phyloP scores from a whole-genome alignment of 176 grass and related monocot species.

The Oryza rufipogon region DNA sequence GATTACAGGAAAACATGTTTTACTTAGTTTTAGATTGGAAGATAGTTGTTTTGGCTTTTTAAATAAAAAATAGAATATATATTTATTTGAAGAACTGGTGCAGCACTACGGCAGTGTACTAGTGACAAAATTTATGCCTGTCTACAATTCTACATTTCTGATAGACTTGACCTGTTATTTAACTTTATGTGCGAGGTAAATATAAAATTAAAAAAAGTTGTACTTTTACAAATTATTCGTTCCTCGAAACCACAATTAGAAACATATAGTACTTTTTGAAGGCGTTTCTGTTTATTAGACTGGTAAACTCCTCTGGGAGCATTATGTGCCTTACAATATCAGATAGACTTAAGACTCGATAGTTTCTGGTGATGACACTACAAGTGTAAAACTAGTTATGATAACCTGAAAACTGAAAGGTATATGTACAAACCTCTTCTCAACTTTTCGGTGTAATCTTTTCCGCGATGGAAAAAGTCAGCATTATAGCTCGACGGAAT shows the following conservation, averaged over 20 bases:
- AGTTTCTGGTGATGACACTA: neutral
- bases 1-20: neutral
- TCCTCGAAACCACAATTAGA: neutral
- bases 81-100: neutral
- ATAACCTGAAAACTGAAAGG: neutral
- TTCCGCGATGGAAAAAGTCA: constrained; percentile 89
- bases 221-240: neutral
- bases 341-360: neutral
- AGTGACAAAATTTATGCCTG: neutral
- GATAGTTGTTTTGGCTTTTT: neutral
- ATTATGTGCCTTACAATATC: constrained; percentile 9
- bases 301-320: neutral
- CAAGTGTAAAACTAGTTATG: neutral
- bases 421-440: constrained; percentile 70
- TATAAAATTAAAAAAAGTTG: neutral
- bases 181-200: neutral
- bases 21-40: neutral
- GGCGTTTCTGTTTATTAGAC: neutral
- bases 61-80: neutral
- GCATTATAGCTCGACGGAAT: constrained; percentile 96
- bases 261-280: constrained; percentile 3
- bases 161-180: neutral
- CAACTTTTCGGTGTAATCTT: constrained; percentile 90
- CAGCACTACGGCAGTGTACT: neutral
- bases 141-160: neutral